A percentile compares a stretch with the other conserved stretches of the same genome.
Conservation (phyloP, 2,329 filamentous ascomycete species). For the Penicillium sclerotigenum region DNA sequence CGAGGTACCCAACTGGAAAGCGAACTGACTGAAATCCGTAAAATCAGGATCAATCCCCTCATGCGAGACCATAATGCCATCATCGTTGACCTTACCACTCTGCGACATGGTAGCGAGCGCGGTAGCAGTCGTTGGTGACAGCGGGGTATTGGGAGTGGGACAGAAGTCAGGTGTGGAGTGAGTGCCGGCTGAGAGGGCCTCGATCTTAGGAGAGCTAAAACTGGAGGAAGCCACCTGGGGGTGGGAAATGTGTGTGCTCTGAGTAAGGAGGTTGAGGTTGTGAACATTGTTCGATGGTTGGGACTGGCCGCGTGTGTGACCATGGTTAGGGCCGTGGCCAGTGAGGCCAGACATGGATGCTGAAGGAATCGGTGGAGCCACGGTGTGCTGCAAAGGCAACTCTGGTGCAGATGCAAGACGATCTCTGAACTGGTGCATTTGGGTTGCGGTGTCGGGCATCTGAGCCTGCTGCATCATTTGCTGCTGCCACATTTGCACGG, state of each 20-base stretch:
- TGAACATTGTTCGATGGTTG: constrained; percentile 22
- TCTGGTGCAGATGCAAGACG: constrained; percentile 36
- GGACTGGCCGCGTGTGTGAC: constrained; percentile 21
- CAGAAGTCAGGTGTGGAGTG: constrained; percentile 35
- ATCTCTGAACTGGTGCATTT: constrained; percentile 32
- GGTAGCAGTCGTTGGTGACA: constrained; percentile 25
- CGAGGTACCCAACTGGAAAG: constrained; percentile 27
- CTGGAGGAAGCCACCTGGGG: constrained; percentile 1
- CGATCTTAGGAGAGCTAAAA: constrained; percentile 20
- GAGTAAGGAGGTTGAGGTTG: constrained; percentile 22
- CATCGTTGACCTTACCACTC: constrained; percentile 16
- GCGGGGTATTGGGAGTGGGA: constrained; percentile 30
- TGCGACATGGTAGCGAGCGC: not conserved
- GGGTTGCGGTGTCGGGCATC: constrained; percentile 14
- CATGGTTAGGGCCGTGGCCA: constrained; percentile 9
- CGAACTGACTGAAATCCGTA: constrained; percentile 36
- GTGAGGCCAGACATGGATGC: constrained; percentile 20
- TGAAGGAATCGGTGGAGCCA: constrained; percentile 11
- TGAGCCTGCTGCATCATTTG: constrained; percentile 28
- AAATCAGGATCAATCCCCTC: constrained; percentile 31
- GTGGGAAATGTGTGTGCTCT: constrained; percentile 16
- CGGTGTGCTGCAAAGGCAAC: constrained; percentile 24
- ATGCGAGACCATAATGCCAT: constrained; percentile 27
- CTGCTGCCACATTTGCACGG: constrained; percentile 28
- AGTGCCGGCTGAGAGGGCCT: constrained; percentile 27